Evolutionary conservation across 2,329 filamentous ascomycete genomes (phyloP).

Genomic region (Stromatinia cepivora): DNA sequence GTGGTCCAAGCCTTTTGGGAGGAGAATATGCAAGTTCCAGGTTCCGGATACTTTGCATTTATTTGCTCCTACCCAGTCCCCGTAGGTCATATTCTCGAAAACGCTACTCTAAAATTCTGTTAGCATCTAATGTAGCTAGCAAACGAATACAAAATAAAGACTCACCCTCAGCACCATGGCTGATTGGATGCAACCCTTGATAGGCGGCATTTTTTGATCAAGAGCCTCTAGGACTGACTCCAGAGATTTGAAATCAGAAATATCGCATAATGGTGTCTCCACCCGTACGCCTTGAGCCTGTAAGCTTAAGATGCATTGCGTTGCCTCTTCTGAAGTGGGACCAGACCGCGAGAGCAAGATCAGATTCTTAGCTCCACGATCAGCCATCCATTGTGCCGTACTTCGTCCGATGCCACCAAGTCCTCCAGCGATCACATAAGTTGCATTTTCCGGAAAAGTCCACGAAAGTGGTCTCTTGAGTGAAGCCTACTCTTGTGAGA

Average conservation of each 20-base stretch:
- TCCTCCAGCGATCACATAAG: constrained; percentile 39
- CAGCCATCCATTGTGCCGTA: constrained; percentile 31
- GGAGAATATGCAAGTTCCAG: constrained; percentile 32
- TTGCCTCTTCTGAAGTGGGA: constrained; percentile 1
- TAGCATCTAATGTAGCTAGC: not conserved
- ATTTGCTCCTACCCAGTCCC: constrained; percentile 41
- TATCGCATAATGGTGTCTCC: constrained; percentile 50
- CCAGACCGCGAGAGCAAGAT: constrained; percentile 38
- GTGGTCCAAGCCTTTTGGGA: constrained; percentile 26
- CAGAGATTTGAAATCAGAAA: constrained; percentile 43
- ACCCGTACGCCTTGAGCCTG: constrained; percentile 44
- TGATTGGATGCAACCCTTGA: constrained; percentile 49
- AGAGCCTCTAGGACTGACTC: constrained; percentile 1
- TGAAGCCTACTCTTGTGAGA: not conserved
- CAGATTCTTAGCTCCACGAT: constrained; percentile 36
- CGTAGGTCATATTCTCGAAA: constrained; percentile 41
- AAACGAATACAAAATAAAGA: not conserved
- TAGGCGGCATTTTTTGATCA: constrained; percentile 27
- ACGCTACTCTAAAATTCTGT: constrained; percentile 6
- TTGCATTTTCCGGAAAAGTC: constrained; percentile 19
- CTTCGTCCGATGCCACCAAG: constrained; percentile 39
- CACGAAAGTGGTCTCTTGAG: not conserved
- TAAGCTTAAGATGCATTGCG: constrained; percentile 22
- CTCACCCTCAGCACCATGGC: constrained; percentile 46
- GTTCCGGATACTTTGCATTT: constrained; percentile 42